These are phyloP conservation scores for Cladophialophora chaetospira DNA, from an alignment of 2,329 filamentous ascomycete species.

Conservation along the genomic window DNA sequence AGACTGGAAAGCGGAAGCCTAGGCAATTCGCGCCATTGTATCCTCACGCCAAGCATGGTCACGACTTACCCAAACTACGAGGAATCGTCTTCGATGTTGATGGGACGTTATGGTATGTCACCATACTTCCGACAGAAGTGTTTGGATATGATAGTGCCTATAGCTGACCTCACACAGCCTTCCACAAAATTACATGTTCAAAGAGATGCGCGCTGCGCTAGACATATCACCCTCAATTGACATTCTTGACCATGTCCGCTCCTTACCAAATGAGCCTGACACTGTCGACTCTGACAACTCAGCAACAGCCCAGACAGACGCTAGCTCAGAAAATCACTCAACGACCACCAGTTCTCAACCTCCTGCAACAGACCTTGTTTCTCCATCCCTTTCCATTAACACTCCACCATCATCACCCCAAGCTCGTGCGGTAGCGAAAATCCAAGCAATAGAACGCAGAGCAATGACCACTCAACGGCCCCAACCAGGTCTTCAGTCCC, in stretches of 20 bases:
- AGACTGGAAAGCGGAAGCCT: conserved; percentile 4
- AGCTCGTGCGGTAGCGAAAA: conserved; percentile 64
- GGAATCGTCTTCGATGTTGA: conserved; percentile 89
- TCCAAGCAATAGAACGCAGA: conserved; percentile 75
- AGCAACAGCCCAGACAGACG: neutral
- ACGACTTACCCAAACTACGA: conserved; percentile 47
- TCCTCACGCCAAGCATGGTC: conserved; percentile 8
- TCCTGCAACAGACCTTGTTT: conserved; percentile 14
- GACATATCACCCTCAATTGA: conserved; percentile 72
- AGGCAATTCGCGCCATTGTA: conserved; percentile 30
- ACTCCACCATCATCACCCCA: conserved; percentile 23
- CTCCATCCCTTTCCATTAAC: conserved; percentile 30
- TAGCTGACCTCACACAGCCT: conserved; percentile 55
- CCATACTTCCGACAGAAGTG: neutral
- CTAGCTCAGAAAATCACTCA: conserved; percentile 3
- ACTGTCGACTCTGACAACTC: conserved; percentile 31
- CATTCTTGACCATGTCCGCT: conserved; percentile 85
- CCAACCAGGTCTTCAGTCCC: conserved; percentile 72
- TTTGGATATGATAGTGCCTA: neutral
- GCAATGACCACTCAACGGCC: conserved; percentile 80
- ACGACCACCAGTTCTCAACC: conserved; percentile 12
- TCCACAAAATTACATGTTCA: conserved; percentile 95
- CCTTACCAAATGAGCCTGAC: conserved; percentile 60
- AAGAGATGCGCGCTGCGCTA: conserved; percentile 75
- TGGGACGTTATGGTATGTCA: conserved; percentile 82